These are phyloP conservation scores for Rutstroemia sp. DNA, from an alignment of 2,329 filamentous ascomycete genomes.

Conservation along the genomic window DNA sequence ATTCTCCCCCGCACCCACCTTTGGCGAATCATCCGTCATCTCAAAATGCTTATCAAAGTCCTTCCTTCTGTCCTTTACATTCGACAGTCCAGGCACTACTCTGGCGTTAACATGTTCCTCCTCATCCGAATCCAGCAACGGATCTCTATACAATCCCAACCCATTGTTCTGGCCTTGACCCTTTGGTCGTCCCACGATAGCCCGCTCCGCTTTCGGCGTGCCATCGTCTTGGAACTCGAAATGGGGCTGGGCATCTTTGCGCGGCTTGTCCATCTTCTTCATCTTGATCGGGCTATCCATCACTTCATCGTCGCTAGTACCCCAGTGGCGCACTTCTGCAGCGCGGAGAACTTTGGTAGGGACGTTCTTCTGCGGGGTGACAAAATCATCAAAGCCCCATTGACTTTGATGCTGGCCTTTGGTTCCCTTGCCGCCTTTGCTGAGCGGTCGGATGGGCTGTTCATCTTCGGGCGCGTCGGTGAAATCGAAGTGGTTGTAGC, in stretches of 20 bases:
- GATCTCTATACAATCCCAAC: constrained; percentile 69
- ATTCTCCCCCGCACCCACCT: constrained; percentile 35
- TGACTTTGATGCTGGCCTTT: constrained; percentile 61
- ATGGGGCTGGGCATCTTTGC: constrained; percentile 73
- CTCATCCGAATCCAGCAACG: constrained; percentile 46
- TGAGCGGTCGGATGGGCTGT: constrained; percentile 13
- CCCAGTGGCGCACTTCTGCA: constrained; percentile 74
- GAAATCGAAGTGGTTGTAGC: constrained; percentile 83
- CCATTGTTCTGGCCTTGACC: constrained; percentile 60
- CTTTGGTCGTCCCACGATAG: constrained; percentile 39
- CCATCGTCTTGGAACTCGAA: constrained; percentile 79
- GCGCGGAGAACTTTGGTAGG: constrained; percentile 51
- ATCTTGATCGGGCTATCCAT: constrained; percentile 50
- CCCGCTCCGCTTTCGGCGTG: constrained; percentile 45
- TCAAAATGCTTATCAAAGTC: constrained; percentile 73
- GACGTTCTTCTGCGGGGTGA: constrained; percentile 68
- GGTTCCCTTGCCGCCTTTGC: constrained; percentile 18
- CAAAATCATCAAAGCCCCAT: constrained; percentile 86
- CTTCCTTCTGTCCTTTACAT: constrained; percentile 65
- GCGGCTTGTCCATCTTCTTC: constrained; percentile 56
- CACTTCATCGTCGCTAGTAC: constrained; percentile 58
- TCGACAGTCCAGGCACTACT: constrained; percentile 50
- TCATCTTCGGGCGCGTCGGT: constrained; percentile 47
- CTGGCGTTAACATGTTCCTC: constrained; percentile 27
- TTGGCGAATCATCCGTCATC: constrained; percentile 62